These are phyloP conservation scores for Brassica incana DNA, from an alignment of 345 rosid species.

Conservation along the genomic window DNA sequence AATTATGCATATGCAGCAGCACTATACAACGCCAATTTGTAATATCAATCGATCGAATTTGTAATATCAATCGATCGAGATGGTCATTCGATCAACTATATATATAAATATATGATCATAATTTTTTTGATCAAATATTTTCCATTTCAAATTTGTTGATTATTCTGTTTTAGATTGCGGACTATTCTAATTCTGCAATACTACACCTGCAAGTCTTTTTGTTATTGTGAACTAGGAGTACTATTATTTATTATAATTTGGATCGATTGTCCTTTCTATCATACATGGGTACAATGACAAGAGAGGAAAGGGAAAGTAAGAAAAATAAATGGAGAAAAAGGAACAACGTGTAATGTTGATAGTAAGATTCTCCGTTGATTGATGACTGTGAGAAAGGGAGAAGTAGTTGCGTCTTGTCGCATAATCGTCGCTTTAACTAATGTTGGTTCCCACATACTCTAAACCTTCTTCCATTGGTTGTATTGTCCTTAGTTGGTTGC, in stretches of 20 bases:
- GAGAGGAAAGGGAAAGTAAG: constrained; percentile 16
- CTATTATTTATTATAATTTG: not conserved
- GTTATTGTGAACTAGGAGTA: not conserved
- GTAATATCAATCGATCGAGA: not conserved
- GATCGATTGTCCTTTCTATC: constrained; percentile 9
- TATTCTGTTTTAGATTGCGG: not conserved
- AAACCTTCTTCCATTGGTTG: constrained; percentile 22
- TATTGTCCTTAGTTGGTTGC: constrained; percentile 22
- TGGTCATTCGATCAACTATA: constrained; percentile 5
- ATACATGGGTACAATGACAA: constrained; percentile 23
- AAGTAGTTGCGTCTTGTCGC: constrained; percentile 42
- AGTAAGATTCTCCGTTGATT: constrained; percentile 39
- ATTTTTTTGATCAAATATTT: not conserved
- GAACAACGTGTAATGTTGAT: constrained; percentile 28
- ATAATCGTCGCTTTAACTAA: constrained; percentile 34
- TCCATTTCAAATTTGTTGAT: not conserved
- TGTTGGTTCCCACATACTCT: constrained; percentile 33
- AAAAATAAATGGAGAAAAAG: constrained; percentile 4
- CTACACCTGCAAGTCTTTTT: not conserved
- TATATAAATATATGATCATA: not conserved
- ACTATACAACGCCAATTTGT: constrained; percentile 10
- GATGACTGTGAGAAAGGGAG: constrained; percentile 25
- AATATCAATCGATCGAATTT: constrained; percentile 1
- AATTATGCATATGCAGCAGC: constrained; percentile 11
- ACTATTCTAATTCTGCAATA: not conserved